Evolutionary conservation across 352 stramenopile species (phyloP).

Genomic region (Phytophthora cryptogea): DNA sequence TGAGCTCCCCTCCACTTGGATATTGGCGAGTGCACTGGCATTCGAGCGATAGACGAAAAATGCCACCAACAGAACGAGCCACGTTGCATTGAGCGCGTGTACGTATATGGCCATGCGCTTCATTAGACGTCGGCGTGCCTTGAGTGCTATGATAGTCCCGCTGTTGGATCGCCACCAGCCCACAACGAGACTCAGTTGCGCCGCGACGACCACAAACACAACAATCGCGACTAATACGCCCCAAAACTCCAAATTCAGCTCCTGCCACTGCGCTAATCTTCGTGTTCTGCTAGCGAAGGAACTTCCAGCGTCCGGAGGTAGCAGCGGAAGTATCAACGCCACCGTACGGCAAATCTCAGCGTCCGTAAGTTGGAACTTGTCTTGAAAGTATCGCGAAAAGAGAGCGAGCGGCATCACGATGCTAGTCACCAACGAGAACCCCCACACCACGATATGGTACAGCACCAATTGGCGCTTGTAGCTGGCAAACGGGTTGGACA

Average conservation of each 20-base stretch:
- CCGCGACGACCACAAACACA: slow-evolving; percentile 61
- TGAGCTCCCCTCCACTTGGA: slow-evolving; percentile 29
- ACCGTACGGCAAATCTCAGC: slow-evolving; percentile 60
- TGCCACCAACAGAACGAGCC: slow-evolving; percentile 59
- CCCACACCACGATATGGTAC: slow-evolving; percentile 66
- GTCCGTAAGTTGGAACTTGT: slow-evolving; percentile 43
- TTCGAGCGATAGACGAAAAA: slow-evolving; percentile 72
- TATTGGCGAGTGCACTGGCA: slow-evolving; percentile 34
- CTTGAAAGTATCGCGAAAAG: slow-evolving; percentile 42
- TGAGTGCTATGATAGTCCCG: slow-evolving; percentile 72
- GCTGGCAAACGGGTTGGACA: slow-evolving; percentile 78
- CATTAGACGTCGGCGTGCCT: slow-evolving; percentile 70
- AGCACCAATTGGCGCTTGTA: slow-evolving; percentile 64
- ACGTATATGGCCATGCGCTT: slow-evolving; percentile 78
- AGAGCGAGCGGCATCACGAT: slow-evolving; percentile 47
- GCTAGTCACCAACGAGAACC: slow-evolving; percentile 44
- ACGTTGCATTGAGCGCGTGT: slow-evolving; percentile 68
- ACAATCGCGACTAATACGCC: slow-evolving; percentile 58
- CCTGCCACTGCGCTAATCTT: slow-evolving; percentile 56
- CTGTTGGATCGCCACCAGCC: slow-evolving; percentile 82
- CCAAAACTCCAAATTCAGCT: slow-evolving; percentile 66
- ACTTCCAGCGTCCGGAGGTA: slow-evolving; percentile 41
- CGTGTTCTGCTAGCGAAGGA: slow-evolving; percentile 9
- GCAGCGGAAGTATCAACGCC: slow-evolving; percentile 48
- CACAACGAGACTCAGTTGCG: slow-evolving; percentile 62